Base-by-base conservation (phyloP, 371 early-diverging fungal genomes). In the Mortierella sp. region DNA sequence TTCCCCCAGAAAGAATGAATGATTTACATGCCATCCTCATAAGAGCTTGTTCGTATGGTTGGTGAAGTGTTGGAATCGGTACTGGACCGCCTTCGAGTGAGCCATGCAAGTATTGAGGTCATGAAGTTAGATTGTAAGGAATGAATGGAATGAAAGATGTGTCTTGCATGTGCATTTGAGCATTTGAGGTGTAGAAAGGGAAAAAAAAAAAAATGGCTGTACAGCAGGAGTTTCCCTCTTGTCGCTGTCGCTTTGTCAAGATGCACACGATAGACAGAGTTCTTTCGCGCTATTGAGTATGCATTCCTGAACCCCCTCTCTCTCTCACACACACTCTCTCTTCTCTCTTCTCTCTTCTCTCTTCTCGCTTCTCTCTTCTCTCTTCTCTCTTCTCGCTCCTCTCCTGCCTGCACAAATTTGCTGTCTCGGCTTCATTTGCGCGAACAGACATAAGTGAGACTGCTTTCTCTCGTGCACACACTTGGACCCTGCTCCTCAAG, bases 21-120 rank as follows among this genome's bases (percentile, higher is more conserved):
- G 18, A n/a, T 8, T 14, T 10, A 55, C 55, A 55, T 55, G 55
- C 55, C 55, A 55, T 55, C 55, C 14, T 55, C 55, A 55, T 55
- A 55, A 14, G 8, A 24, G 18, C 55, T 55, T 26, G 55, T 55
- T 12, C 28, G 24, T 55, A 28, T 37, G 2, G n/a, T 5, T 18
- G 37, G 32, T 3, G 60, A 39, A 60, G 37, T 8, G 60, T 20
- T 22, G 8, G 60, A 5, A 32, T 32, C 9, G 32, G 60, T 16
- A 22, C 2, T 26, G 20, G 60, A 60, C 0, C 37, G 26, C 39
- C 20, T n/a, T n/a, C 60, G 60, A 37, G 32, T 37, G 39, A 60
- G n/a, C 59, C 59, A 59, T 59, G 59, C 3, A 20, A 59, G 22
- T 26, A 60, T 22, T 22, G 60, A 32, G 11, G 60, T 9, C 60